These are phyloP conservation scores for Cadophora sp. DNA, from an alignment of 2,329 filamentous ascomycete genomes.

Conservation along the genomic window DNA sequence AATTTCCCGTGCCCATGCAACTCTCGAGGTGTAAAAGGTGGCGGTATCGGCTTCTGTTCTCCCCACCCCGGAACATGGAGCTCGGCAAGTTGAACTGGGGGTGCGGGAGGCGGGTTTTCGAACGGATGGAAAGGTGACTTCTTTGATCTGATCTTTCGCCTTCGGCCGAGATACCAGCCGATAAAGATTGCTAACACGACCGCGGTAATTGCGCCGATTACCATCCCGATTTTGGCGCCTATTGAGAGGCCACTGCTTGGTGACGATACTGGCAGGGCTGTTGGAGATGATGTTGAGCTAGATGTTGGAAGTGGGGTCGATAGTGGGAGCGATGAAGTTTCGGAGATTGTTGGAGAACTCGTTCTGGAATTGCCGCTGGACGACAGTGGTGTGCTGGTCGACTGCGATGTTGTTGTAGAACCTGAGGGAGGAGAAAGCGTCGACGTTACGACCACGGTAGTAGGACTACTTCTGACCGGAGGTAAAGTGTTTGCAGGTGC, in stretches of 20 bases:
- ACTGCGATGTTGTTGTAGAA: not conserved
- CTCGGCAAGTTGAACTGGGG: slow-evolving; percentile 3
- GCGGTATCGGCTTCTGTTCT: not conserved
- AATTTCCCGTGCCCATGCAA: slow-evolving; percentile 11
- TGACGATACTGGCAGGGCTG: not conserved
- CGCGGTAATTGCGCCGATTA: not conserved
- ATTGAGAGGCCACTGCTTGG: not conserved
- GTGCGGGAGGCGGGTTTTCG: not conserved
- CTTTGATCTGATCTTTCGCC: not conserved
- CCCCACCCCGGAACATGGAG: slow-evolving; percentile 5
- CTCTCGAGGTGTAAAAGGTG: slow-evolving; percentile 11
- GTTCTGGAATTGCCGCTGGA: not conserved
- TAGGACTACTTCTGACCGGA: not conserved
- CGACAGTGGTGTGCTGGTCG: not conserved
- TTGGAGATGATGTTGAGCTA: not conserved
- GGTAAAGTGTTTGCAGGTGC: not conserved
- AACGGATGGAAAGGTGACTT: slow-evolving; percentile 1
- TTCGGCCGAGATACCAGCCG: slow-evolving; percentile 1
- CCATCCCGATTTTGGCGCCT: not conserved
- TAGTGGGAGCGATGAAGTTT: not conserved
- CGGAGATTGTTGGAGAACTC: not conserved
- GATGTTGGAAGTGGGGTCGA: not conserved
- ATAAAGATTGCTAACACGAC: slow-evolving; percentile 4
- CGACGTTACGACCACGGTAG: not conserved
- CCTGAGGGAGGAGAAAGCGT: not conserved